Percentiles rank a stretch among this genome's conserved stretches.
phyloP scores from a whole-genome alignment of 1,284 basidiomycete species.

The Sparassis latifolia region DNA sequence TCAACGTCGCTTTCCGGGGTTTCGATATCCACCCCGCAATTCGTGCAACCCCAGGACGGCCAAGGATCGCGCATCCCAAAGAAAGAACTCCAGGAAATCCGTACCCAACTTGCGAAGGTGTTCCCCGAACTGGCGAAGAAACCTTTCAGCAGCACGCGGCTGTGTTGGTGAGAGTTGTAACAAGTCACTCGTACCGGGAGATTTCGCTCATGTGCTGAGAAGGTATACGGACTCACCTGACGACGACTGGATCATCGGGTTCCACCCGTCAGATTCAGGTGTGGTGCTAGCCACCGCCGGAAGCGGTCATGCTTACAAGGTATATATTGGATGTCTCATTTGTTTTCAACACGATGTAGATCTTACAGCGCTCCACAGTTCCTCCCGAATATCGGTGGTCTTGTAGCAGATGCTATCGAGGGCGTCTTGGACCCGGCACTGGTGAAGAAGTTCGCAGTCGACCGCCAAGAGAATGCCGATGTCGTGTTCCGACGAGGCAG shows the following conservation, averaged over 20 bases:
- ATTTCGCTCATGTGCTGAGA: not conserved
- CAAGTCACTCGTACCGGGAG: too few species aligned
- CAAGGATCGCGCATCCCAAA: constrained; percentile 66
- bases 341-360: not conserved
- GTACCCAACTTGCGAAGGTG: constrained; percentile 44
- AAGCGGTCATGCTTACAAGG: constrained; percentile 83
- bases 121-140: constrained; percentile 71
- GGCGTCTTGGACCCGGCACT: constrained; percentile 48
- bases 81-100: constrained; percentile 40
- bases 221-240: constrained; percentile 80
- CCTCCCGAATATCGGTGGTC: constrained; percentile 72
- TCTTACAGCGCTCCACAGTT: constrained; percentile 41
- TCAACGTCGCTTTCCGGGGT: not conserved
- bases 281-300: constrained; percentile 72
- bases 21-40: constrained; percentile 62
- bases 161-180: constrained; percentile 64
- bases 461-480: constrained; percentile 29
- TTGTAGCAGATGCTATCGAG: constrained; percentile 70
- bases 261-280: constrained; percentile 46
- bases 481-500: constrained; percentile 26
- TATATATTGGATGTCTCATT: constrained; percentile 19
- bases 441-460: constrained; percentile 48
- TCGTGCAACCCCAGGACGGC: constrained; percentile 48
- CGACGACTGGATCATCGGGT: constrained; percentile 75
- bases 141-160: constrained; percentile 60